Conservation (phyloP, 148 eudicot species). For the Rhododendron ferrugineum region DNA sequence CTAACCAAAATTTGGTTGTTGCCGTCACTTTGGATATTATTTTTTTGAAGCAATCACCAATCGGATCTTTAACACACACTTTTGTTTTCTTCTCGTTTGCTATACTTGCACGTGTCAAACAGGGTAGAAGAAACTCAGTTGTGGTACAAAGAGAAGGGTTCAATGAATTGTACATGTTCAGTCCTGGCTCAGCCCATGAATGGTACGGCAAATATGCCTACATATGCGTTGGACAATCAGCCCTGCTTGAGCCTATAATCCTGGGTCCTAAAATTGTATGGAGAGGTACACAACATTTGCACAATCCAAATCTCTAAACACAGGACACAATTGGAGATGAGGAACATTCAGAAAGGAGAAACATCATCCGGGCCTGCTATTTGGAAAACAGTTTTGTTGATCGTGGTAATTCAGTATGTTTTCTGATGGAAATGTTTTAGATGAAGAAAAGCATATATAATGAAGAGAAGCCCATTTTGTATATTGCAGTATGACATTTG, state of each 20-base stretch:
- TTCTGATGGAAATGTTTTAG: background rate
- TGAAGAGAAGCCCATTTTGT: background rate
- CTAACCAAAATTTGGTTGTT: background rate
- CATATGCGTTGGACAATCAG: constrained; percentile 62
- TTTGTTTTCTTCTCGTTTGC: background rate
- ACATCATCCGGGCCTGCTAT: background rate
- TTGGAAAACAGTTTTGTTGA: background rate
- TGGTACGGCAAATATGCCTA: constrained; percentile 61
- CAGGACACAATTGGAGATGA: background rate
- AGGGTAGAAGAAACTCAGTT: constrained; percentile 82
- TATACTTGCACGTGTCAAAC: background rate
- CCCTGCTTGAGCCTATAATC: constrained; percentile 53
- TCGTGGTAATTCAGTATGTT: background rate
- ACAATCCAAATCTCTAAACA: constrained; percentile 56
- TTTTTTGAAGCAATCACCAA: background rate
- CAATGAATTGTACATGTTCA: constrained; percentile 55
- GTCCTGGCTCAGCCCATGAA: constrained; percentile 72
- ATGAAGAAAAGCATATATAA: background rate
- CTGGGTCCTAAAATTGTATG: constrained; percentile 42
- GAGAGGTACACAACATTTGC: constrained; percentile 59
- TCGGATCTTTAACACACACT: background rate
- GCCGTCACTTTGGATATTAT: background rate
- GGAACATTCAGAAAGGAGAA: background rate
- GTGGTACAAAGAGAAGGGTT: constrained; percentile 56
- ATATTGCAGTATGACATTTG: background rate